These are phyloP conservation scores for Laetiporus sulphureus DNA, from an alignment of 1,284 basidiomycete species.

Conservation along the genomic window DNA sequence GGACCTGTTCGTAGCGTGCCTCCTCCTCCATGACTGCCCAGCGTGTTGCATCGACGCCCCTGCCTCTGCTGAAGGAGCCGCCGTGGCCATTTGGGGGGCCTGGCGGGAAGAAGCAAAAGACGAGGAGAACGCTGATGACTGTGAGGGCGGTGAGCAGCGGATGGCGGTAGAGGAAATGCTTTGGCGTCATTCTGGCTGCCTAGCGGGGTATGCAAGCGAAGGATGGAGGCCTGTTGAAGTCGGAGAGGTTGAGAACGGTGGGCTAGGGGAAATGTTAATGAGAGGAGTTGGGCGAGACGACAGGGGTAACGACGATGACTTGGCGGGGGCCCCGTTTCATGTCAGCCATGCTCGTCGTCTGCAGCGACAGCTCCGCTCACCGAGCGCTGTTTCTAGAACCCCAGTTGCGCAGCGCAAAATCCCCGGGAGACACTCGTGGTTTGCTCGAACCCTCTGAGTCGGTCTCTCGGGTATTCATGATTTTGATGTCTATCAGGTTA, in stretches of 20 bases:
- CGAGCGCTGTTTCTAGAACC: too few species aligned
- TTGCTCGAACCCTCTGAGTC: too few species aligned
- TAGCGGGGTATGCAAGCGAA: not conserved
- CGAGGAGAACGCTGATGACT: slow-evolving; percentile 6
- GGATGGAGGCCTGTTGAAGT: slow-evolving; percentile 1
- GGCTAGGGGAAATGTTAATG: not conserved
- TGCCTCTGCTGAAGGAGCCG: slow-evolving; percentile 3
- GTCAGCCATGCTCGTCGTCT: too few species aligned
- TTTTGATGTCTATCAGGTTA: too few species aligned
- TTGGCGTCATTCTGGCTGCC: slow-evolving; percentile 6
- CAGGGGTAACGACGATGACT: too few species aligned
- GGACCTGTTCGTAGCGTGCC: slow-evolving; percentile 9
- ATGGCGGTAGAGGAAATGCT: slow-evolving; percentile 9
- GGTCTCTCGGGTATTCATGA: too few species aligned
- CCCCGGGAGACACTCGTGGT: too few species aligned
- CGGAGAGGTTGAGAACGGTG: not conserved
- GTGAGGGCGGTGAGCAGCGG: slow-evolving; percentile 13
- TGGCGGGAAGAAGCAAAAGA: slow-evolving; percentile 8
- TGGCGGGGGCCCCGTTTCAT: too few species aligned
- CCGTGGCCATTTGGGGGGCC: not conserved
- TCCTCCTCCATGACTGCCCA: slow-evolving; percentile 14
- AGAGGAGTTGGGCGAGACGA: not conserved
- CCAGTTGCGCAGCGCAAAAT: too few species aligned
- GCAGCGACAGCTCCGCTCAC: too few species aligned
- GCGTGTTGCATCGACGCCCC: slow-evolving; percentile 3